Evolutionary conservation across 352 stramenopile species (phyloP).

Genomic region (Phytophthora ramorum): DNA sequence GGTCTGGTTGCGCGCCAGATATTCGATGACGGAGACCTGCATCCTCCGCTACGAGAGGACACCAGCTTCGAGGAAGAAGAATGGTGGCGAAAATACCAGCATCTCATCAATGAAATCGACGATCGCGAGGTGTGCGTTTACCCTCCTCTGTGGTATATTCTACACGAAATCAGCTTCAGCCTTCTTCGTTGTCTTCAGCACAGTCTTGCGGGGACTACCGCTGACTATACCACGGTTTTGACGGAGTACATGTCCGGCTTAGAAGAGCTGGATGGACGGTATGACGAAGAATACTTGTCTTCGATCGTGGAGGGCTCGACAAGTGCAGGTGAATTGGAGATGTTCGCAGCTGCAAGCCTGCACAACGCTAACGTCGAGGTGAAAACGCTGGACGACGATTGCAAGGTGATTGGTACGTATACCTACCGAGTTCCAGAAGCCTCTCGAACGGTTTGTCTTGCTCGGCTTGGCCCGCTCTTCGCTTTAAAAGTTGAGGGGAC

Average conservation of each 20-base stretch:
- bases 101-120: neutral
- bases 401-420: neutral
- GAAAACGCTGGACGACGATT: neutral
- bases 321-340: neutral
- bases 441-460: too few relatives aligned
- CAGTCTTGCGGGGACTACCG: neutral
- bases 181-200: neutral
- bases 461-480: too few relatives aligned
- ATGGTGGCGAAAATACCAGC: neutral
- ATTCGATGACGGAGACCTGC: neutral
- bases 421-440: too few relatives aligned
- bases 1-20: neutral
- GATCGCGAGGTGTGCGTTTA: slow-evolving; percentile 1
- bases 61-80: neutral
- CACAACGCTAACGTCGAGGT: neutral
- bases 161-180: neutral
- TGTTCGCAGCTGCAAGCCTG: neutral
- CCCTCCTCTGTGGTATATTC: neutral
- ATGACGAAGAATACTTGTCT: neutral
- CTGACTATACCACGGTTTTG: neutral
- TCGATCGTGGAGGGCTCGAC: too few relatives aligned
- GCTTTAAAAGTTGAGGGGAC: too few relatives aligned
- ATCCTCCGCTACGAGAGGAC: neutral
- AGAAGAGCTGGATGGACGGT: neutral
- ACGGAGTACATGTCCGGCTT: neutral